Evolutionary conservation across 1,284 basidiomycete species (phyloP).

Genomic region (Apiotrichum laibachii): DNA sequence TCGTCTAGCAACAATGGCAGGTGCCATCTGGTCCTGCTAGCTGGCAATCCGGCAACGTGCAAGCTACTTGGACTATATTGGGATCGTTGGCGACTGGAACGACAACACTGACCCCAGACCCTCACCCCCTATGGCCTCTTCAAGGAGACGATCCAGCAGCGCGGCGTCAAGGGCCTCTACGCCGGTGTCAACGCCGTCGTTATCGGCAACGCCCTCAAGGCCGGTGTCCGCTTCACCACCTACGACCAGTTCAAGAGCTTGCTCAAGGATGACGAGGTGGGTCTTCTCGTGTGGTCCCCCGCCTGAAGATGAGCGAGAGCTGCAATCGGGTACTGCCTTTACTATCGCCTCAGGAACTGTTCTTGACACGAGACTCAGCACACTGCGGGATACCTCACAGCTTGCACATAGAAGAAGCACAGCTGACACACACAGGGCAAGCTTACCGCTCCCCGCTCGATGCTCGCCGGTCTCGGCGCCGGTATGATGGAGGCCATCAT

Average conservation of each 20-base stretch:
- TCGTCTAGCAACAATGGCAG: neutral
- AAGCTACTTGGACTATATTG: no score
- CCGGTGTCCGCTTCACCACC: conserved; percentile 89
- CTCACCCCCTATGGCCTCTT: conserved; percentile 68
- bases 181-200: conserved; percentile 83
- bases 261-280: conserved; percentile 76
- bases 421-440: conserved; percentile 63
- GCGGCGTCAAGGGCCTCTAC: conserved; percentile 75
- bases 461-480: conserved; percentile 87
- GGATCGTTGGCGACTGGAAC: no score
- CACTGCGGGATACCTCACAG: no score
- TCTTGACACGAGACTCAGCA: no score
- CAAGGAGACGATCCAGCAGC: conserved; percentile 64
- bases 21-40: no score
- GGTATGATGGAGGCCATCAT: conserved; percentile 92
- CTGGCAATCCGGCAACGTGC: no score
- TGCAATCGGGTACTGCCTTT: no score
- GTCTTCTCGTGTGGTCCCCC: conserved; percentile 14
- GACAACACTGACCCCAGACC: conserved; percentile 52
- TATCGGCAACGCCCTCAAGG: conserved; percentile 85
- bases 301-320: no score
- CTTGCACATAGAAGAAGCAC: no score
- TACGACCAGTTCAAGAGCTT: conserved; percentile 90
- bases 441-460: conserved; percentile 76
- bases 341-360: neutral